These are phyloP conservation scores for Pseudopyrenochaeta lycopersici DNA, from an alignment of 2,329 filamentous ascomycete species.

Conservation along the genomic window DNA sequence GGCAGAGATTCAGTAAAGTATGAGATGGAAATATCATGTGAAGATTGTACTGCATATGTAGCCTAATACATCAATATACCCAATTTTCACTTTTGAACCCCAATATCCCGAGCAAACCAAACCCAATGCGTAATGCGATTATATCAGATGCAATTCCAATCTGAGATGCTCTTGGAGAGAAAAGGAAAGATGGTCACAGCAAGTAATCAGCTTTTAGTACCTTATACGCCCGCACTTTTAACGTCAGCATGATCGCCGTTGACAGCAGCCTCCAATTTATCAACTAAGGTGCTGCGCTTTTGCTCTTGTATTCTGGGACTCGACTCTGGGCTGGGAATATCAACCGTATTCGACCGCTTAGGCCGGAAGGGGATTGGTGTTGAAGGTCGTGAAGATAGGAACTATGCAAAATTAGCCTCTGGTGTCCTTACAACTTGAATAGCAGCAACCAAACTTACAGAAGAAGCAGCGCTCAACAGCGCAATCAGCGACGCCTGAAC, in stretches of 20 bases:
- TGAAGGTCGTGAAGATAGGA: constrained; percentile 73
- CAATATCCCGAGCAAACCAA: no score
- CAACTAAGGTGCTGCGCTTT: constrained; percentile 30
- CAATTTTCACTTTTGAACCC: no score
- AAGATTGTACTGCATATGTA: no score
- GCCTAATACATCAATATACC: no score
- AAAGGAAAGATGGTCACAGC: no score
- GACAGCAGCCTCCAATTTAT: constrained; percentile 39
- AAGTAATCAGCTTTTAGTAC: no score
- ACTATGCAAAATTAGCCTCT: constrained; percentile 59
- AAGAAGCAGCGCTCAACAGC: constrained; percentile 83
- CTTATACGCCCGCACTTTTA: constrained; percentile 26
- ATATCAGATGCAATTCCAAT: no score
- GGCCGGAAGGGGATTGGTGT: constrained; percentile 73
- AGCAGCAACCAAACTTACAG: constrained; percentile 65
- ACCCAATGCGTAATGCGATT: no score
- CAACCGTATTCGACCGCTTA: constrained; percentile 61
- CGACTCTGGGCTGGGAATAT: constrained; percentile 39
- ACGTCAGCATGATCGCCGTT: constrained; percentile 33
- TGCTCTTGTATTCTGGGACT: constrained; percentile 27
- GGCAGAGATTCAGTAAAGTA: no score
- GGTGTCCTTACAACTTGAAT: neutral
- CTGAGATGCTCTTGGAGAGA: no score
- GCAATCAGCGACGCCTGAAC: constrained; percentile 90
- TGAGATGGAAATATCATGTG: no score